Conservation (phyloP, 495 filamentous ascomycete genomes). For the Diplogelasinospora grovesii region DNA sequence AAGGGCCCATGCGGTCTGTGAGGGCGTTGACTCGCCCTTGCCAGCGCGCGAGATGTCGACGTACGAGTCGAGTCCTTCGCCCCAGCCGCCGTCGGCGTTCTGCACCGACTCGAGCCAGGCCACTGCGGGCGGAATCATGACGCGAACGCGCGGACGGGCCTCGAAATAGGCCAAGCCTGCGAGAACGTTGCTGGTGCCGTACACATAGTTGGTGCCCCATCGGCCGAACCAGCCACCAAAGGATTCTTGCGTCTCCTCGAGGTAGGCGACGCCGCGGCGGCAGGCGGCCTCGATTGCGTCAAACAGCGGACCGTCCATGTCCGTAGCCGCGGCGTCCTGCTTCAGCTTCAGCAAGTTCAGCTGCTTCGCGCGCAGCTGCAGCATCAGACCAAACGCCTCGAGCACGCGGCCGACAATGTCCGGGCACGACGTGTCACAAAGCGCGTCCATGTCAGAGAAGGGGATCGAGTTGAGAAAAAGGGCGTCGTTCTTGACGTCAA, state of each 20-base stretch:
- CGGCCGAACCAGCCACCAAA: conserved; percentile 30
- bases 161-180: conserved; percentile 18
- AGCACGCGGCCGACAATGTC: conserved; percentile 34
- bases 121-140: conserved; percentile 7
- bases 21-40: conserved; percentile 20
- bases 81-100: conserved; percentile 33
- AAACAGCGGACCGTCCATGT: background rate
- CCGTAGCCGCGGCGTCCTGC: background rate
- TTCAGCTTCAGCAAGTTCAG: background rate
- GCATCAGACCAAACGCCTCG: conserved; percentile 32
- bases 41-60: conserved; percentile 13
- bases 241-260: conserved; percentile 19
- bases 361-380: background rate
- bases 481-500: conserved; percentile 34
- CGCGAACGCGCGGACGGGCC: background rate
- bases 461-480: conserved; percentile 35
- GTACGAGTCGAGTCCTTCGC: conserved; percentile 25
- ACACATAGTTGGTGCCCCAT: conserved; percentile 32
- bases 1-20: conserved; percentile 35
- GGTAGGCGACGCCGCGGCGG: conserved; percentile 15
- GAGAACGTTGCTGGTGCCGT: conserved; percentile 32
- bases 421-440: conserved; percentile 17
- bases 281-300: background rate
- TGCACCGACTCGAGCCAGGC: conserved; percentile 25
- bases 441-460: conserved; percentile 38